These are phyloP conservation scores for Tetraselmis chui DNA, from an alignment of 139 green algal species.

Conservation along the genomic window DNA sequence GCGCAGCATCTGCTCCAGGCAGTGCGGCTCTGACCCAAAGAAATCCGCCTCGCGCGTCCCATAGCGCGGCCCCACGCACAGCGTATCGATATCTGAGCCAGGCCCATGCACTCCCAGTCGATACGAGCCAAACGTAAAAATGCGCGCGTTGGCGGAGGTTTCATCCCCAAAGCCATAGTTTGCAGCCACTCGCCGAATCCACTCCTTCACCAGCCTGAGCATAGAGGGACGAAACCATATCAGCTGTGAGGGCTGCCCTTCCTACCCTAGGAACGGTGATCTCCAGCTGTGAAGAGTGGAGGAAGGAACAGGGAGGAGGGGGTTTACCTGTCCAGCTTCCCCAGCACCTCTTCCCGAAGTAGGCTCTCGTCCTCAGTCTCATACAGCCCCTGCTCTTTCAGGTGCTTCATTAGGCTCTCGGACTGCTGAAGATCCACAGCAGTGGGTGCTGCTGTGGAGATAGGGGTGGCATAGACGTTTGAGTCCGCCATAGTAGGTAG, in stretches of 20 bases:
- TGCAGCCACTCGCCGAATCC: slow-evolving; percentile 47
- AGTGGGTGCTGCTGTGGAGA: neutral
- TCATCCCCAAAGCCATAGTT: slow-evolving; percentile 31
- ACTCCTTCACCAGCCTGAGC: slow-evolving; percentile 53
- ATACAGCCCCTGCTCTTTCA: slow-evolving; percentile 37
- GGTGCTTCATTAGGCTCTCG: neutral
- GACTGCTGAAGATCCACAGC: neutral
- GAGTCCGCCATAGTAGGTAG: neutral
- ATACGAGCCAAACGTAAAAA: slow-evolving; percentile 94
- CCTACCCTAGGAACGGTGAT: neutral
- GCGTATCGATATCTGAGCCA: slow-evolving; percentile 92
- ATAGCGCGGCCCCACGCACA: slow-evolving; percentile 82
- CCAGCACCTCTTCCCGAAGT: slow-evolving; percentile 56
- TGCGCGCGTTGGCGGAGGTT: slow-evolving; percentile 63
- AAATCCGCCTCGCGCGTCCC: slow-evolving; percentile 77
- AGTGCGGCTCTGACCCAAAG: slow-evolving; percentile 72
- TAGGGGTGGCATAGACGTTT: neutral
- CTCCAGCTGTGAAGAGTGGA: too few relatives aligned
- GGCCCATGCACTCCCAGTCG: slow-evolving; percentile 89
- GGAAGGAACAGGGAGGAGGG: neutral
- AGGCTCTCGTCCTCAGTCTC: slow-evolving; percentile 43
- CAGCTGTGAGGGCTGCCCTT: neutral
- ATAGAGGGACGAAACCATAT: neutral
- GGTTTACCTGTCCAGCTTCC: slow-evolving; percentile 22
- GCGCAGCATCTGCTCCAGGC: slow-evolving; percentile 50